Percentiles rank a stretch among this genome's conserved stretches.
Conservation (phyloP, 805 yeast species). For the Wickerhamiella slavikovae region DNA sequence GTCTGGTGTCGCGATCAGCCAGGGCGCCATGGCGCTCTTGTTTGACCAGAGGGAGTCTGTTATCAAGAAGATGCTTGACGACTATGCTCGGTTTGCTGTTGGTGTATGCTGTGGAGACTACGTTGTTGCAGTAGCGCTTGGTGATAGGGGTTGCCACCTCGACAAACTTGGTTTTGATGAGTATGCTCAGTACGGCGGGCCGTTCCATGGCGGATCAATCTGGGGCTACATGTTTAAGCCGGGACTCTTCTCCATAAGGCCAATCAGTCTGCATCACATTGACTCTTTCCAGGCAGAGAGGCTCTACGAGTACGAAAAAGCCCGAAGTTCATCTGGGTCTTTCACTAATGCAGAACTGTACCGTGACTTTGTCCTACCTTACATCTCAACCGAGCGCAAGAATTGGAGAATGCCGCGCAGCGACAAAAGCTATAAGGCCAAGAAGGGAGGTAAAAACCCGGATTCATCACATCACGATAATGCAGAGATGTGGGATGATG, state of each 20-base stretch:
- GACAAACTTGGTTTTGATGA: constrained; percentile 3
- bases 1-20: constrained; percentile 18
- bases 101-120: constrained; percentile 19
- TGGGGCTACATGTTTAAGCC: constrained; percentile 4
- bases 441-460: background rate
- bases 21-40: constrained; percentile 14
- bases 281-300: constrained; percentile 13
- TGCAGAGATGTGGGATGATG: too few species aligned
- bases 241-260: constrained; percentile 15
- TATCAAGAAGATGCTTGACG: constrained; percentile 3
- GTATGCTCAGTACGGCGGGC: constrained; percentile 7
- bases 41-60: constrained; percentile 7
- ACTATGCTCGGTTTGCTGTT: constrained; percentile 10
- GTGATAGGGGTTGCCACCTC: constrained; percentile 5
- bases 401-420: constrained; percentile 15
- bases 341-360: constrained; percentile 15
- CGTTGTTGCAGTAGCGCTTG: constrained; percentile 14
- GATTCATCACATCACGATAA: background rate
- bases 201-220: constrained; percentile 18
- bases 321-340: constrained; percentile 5
- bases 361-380: constrained; percentile 16
- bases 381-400: constrained; percentile 9
- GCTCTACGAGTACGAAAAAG: constrained; percentile 16
- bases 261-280: constrained; percentile 17
- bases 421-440: constrained; percentile 2